phyloP scores from a whole-genome alignment of 2,329 filamentous ascomycete species.

The Tricladium varicosporioides region DNA sequence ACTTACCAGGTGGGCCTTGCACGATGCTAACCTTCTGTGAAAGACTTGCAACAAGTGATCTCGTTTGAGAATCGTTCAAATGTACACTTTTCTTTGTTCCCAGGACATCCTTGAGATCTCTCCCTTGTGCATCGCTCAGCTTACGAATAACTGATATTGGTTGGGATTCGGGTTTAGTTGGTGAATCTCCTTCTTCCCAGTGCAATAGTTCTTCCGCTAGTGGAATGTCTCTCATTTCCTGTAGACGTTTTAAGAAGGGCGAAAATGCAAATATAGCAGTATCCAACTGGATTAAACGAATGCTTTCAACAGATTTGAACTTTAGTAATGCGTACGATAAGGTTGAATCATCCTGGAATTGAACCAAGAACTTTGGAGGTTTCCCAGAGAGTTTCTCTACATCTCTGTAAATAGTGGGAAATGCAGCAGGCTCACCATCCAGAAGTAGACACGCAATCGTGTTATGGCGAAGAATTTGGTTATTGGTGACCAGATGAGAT shows the following conservation, averaged over 20 bases:
- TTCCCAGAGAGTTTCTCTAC: slow-evolving; percentile 41
- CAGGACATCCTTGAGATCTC: slow-evolving; percentile 35
- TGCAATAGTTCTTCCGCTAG: slow-evolving; percentile 52
- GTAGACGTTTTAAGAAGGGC: slow-evolving; percentile 59
- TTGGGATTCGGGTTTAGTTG: slow-evolving; percentile 17
- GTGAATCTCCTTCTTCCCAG: slow-evolving; percentile 22
- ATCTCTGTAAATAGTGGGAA: slow-evolving; percentile 57
- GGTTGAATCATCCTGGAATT: slow-evolving; percentile 46
- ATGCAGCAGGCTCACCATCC: slow-evolving; percentile 52
- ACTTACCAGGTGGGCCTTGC: slow-evolving; percentile 64
- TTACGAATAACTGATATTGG: slow-evolving; percentile 26
- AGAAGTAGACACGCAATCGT: slow-evolving; percentile 61
- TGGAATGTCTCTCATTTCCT: slow-evolving; percentile 54
- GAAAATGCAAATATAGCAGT: slow-evolving; percentile 69
- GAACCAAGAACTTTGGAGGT: slow-evolving; percentile 49
- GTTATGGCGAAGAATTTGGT: slow-evolving; percentile 54
- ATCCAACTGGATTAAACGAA: slow-evolving; percentile 58
- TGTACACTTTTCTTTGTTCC: slow-evolving; percentile 32
- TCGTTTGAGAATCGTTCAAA: slow-evolving; percentile 53
- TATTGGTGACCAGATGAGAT: slow-evolving; percentile 46
- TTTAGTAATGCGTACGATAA: slow-evolving; percentile 47
- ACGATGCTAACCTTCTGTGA: slow-evolving; percentile 56
- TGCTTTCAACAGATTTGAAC: slow-evolving; percentile 36
- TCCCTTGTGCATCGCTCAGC: slow-evolving; percentile 22
- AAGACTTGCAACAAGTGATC: slow-evolving; percentile 55